Percentiles rank a stretch among this genome's conserved stretches.
Evolutionary conservation across 2,329 filamentous ascomycete species (phyloP).

Genomic region (Daldinia eschscholtzii): DNA sequence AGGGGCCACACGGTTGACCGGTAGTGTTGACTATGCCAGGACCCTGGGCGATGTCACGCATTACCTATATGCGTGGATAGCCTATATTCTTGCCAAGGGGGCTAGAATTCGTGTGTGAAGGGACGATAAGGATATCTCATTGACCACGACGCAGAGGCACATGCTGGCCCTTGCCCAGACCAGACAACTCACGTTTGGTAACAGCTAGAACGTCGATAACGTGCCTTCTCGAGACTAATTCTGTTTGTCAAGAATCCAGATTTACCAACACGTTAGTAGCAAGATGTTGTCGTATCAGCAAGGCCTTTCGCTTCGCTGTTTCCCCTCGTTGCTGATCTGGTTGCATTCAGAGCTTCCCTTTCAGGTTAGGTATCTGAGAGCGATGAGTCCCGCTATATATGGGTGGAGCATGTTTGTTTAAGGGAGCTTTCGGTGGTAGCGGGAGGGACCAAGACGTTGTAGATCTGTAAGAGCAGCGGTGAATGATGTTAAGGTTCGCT

Average conservation of each 20-base stretch:
- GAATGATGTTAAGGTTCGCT: slow-evolving; percentile 10
- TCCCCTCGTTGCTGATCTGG: background rate
- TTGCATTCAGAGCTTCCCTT: slow-evolving; percentile 2
- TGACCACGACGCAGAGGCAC: slow-evolving; percentile 2
- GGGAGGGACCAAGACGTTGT: slow-evolving; percentile 13
- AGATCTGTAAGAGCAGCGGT: slow-evolving; percentile 40
- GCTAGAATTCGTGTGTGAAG: background rate
- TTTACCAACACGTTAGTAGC: background rate
- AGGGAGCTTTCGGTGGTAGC: slow-evolving; percentile 11
- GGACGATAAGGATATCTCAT: background rate
- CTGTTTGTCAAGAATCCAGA: background rate
- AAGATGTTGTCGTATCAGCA: background rate
- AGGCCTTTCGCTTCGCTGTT: background rate
- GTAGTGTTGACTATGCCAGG: background rate
- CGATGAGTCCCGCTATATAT: slow-evolving; percentile 13
- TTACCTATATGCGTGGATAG: slow-evolving; percentile 6
- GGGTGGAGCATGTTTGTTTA: background rate
- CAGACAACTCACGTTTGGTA: background rate
- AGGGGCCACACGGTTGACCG: background rate
- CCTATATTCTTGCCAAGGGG: slow-evolving; percentile 2
- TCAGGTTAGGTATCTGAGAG: slow-evolving; percentile 9
- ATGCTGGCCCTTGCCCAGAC: slow-evolving; percentile 1
- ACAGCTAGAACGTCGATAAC: background rate
- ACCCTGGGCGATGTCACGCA: slow-evolving; percentile 2
- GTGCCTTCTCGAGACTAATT: background rate